A percentile compares a stretch with the other conserved stretches of the same genome.
Evolutionary conservation across 2,329 filamentous ascomycete genomes (phyloP).

Genomic region (Nigrospora osmanthi): DNA sequence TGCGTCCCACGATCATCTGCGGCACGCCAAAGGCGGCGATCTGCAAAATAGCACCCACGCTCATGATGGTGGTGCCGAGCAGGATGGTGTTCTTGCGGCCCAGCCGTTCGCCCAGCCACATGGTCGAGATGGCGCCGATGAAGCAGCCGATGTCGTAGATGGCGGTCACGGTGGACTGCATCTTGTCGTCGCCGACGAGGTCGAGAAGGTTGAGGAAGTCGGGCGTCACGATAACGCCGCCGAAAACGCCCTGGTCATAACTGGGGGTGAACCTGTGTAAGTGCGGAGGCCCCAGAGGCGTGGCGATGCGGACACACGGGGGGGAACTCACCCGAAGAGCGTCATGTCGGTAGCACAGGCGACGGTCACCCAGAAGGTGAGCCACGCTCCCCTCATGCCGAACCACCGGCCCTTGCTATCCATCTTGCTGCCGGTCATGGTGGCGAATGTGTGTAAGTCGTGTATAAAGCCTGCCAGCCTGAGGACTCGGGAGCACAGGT

Average conservation of each 20-base stretch:
- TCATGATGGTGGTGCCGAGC: constrained; percentile 23
- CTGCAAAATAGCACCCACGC: constrained; percentile 25
- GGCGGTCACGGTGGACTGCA: constrained; percentile 41
- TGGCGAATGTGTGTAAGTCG: too few relatives aligned
- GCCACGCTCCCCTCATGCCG: constrained; percentile 12
- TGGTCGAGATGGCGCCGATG: constrained; percentile 33
- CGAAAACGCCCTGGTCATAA: constrained; percentile 44
- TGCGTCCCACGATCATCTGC: constrained; percentile 33
- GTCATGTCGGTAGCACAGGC: constrained; percentile 17
- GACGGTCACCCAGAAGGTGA: constrained; percentile 15
- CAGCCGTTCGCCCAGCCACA: constrained; percentile 22
- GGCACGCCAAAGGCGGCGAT: constrained; percentile 23
- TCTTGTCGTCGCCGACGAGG: constrained; percentile 18
- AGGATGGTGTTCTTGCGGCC: constrained; percentile 24
- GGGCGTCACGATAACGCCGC: constrained; percentile 43
- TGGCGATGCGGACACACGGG: not conserved
- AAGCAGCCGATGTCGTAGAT: constrained; percentile 55
- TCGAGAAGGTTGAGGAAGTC: constrained; percentile 39
- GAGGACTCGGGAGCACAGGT: too few relatives aligned
- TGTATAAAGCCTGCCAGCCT: too few relatives aligned
- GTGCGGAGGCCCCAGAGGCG: not conserved
- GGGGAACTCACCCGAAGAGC: constrained; percentile 12
- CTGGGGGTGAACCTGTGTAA: not conserved
- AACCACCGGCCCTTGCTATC: constrained; percentile 8
- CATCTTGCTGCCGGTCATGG: constrained; percentile 4